Base-by-base conservation (phyloP, 257 asterid genomes). In the Pogostemon cablin region DNA sequence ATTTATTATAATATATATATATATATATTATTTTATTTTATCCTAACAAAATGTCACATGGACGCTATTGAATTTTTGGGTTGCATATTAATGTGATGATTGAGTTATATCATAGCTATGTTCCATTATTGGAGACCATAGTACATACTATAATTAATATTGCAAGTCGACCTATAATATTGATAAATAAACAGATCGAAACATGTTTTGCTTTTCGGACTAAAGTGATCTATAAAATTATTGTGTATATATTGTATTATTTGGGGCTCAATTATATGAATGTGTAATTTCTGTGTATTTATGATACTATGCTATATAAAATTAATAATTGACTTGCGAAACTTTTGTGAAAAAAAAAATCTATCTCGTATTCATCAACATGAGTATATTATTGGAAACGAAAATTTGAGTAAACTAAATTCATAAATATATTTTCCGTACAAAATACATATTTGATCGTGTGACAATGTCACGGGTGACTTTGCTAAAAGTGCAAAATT, bases 41-140 rank as follows among this genome's bases (percentile, higher is more conserved):
- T 54, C 39, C 7, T 41, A 41, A 41, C 7, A 72, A n/a, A 53
- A 41, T 42, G 56, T 64, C 76, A 72, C 76, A 52, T 72, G 69
- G 17, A 38, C 9, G 12, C 75, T 62, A 48, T 42, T 17, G 37
- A 17, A 61, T 71, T 17, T 32, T 60, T 61, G 56, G 47, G 60
- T 48, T 48, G 17, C 68, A 71, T 17, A 71, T 71, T 65, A 47
- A 71, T 71, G 70, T 20, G 70, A 62, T 64, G 64, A 61, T 62
- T 72, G 40, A 62, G 49, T 71, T 72, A 25, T 50, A 47, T 62
- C 35, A 38, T 38, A 39, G 42, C 9, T 54, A 17, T 53, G 72
- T 68, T 60, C 3, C 37, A 62, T 52, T 9, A 62, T 50, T 49
- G 69, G 63, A 71, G 69, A 48, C 58, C 43, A 59, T 34, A 38